A percentile compares a stretch with the other conserved stretches of the same genome.
Conservation (phyloP, 176 grass and related monocot species). For the Hordeum vulgare region MorexV3_pseudomolecules_assembly NC_058520.1:57112378-57112877, state of each 20-base stretch:
- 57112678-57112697: neutral
- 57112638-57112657: neutral
- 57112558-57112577: neutral
- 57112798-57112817: neutral
- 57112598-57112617: neutral
- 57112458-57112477: slow-evolving; percentile 31
- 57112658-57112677: neutral
- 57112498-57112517: slow-evolving; percentile 38
- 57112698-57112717: neutral
- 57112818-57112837: neutral
- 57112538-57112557: neutral
- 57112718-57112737: neutral
- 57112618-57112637: neutral
- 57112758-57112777: neutral
- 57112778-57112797: neutral
- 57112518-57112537: slow-evolving; percentile 40
- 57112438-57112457: slow-evolving; percentile 46
- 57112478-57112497: slow-evolving; percentile 32
- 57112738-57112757: neutral
- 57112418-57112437: neutral
- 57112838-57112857: neutral
- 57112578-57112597: neutral
- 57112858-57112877: neutral
- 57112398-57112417: neutral
- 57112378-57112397: neutral